Evolutionary conservation across 805 yeast species (phyloP).

Genomic region (Cyberlindnera veronae): DNA sequence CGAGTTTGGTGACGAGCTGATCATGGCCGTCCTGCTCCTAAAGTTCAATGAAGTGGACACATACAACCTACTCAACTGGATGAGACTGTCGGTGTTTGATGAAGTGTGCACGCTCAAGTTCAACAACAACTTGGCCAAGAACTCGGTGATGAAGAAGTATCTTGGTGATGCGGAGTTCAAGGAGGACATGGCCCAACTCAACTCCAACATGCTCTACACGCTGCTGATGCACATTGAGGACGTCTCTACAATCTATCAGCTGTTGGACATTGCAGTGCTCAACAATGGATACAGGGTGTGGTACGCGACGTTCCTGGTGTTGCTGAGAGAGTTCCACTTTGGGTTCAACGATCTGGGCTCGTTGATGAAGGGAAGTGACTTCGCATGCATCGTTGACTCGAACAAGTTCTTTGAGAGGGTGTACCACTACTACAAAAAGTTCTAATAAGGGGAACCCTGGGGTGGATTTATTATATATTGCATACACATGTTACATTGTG

Average conservation of each 20-base stretch:
- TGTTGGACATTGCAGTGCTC: conserved; percentile 21
- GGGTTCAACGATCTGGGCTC: conserved; percentile 40
- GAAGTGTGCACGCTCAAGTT: conserved; percentile 15
- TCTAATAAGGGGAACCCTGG: too few relatives aligned
- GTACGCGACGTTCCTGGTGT: conserved; percentile 37
- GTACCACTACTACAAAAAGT: conserved; percentile 22
- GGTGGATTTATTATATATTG: too few relatives aligned
- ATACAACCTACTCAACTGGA: conserved; percentile 18
- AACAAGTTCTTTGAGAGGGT: conserved; percentile 22
- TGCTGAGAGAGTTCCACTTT: conserved; percentile 47
- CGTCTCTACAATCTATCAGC: conserved; percentile 12
- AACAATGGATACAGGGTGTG: conserved; percentile 36
- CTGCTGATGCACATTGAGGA: conserved; percentile 8
- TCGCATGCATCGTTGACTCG: conserved; percentile 15
- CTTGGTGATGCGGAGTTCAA: conserved; percentile 7
- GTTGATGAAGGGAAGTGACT: conserved; percentile 14
- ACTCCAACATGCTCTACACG: conserved; percentile 7
- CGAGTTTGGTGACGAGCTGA: conserved; percentile 32
- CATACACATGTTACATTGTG: neutral
- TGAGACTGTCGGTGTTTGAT: conserved; percentile 19
- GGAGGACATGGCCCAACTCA: conserved; percentile 10
- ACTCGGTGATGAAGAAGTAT: conserved; percentile 13
- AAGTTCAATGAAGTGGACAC: conserved; percentile 23
- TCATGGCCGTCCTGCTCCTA: conserved; percentile 26
- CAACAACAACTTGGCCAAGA: conserved; percentile 17